Evolutionary conservation across 257 asterid genomes (phyloP), one percentile per base, ranked within the genome.

Genomic region (Przewalskia tangutica): DNA sequence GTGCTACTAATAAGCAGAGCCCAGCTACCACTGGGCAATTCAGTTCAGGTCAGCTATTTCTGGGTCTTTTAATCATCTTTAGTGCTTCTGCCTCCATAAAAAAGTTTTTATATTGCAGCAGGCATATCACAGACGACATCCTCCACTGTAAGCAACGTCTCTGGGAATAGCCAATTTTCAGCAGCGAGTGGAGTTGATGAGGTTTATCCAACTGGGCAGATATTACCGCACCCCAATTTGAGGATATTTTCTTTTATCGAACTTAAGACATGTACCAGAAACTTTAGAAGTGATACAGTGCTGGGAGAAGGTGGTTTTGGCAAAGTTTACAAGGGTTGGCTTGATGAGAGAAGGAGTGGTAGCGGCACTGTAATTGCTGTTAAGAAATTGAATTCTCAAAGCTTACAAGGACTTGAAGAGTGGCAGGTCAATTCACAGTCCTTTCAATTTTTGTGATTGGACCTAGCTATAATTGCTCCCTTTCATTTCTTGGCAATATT

Each of bases 281-380:
- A 90, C 81, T 95, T 95, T 86, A 89, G 90, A 79, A 82, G n/a
- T 42, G 97, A 93, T 82, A 89, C 94, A 0, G 93, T 95, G 77
- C 88, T 95, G 12, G 98, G 98, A 34, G 98, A 93, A 79, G 98
- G 98, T n/a, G 98, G 98, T 20, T 95, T 95, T 82, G 98, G 98
- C 2, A 95, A 88, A 51, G 98, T 95, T 44, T 92, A 90, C 92
- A 95, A 92, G 82, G 98, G 98, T 23, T 95, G 95, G 97, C 87
- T 95, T 4, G 97, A 93, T 16, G 93, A 89, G 18, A 91, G 86
- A 4, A 38, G 80, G 84, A 58, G 81, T 38, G 88, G 84, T 4
- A 85, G 83, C 42, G 91, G 92, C 44, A 63, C 93, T 6, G 88
- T 86, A 4, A 79, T 93, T 83, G 98, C 98, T 65, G 96, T 95